A percentile compares a stretch with the other conserved stretches of the same genome.
Evolutionary conservation across 75 land plant species (phyloP).

Genomic region (Selaginella tamariscina): DNA sequence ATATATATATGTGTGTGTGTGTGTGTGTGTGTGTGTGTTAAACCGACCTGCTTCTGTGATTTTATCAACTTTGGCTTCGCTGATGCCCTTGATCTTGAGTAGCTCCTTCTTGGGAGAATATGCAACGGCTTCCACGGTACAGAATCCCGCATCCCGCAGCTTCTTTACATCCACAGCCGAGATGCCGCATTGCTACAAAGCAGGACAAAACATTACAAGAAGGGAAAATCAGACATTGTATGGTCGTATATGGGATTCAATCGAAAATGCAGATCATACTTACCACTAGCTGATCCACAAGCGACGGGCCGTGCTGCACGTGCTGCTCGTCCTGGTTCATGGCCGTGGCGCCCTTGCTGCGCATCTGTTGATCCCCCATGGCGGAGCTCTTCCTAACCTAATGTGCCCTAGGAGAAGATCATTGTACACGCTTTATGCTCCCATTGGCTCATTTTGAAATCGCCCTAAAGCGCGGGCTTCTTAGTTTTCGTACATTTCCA

Average conservation of each 20-base stretch:
- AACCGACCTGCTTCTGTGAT: conserved; percentile 67
- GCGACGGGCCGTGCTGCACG: conserved; percentile 66
- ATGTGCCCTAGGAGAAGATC: no score
- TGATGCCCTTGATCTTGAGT: conserved; percentile 77
- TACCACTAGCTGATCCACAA: conserved; percentile 86
- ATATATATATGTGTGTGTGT: no score
- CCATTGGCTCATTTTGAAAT: no score
- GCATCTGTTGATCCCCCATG: no score
- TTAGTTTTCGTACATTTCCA: no score
- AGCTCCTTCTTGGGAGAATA: conserved; percentile 90
- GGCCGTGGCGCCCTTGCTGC: conserved; percentile 19
- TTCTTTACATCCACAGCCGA: conserved; percentile 75
- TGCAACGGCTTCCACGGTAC: conserved; percentile 87
- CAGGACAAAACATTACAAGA: no score
- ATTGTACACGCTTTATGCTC: no score
- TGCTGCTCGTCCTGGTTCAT: conserved; percentile 33
- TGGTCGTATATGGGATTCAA: neutral
- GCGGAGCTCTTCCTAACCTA: no score
- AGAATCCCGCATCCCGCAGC: conserved; percentile 81
- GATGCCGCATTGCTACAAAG: conserved; percentile 55
- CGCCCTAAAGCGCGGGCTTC: no score
- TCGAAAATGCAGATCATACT: neutral
- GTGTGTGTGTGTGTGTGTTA: no score
- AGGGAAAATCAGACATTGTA: neutral
- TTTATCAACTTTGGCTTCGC: conserved; percentile 90